Evolutionary conservation across 352 stramenopile species (phyloP).

Genomic region (Phytophthora tubulina): DNA sequence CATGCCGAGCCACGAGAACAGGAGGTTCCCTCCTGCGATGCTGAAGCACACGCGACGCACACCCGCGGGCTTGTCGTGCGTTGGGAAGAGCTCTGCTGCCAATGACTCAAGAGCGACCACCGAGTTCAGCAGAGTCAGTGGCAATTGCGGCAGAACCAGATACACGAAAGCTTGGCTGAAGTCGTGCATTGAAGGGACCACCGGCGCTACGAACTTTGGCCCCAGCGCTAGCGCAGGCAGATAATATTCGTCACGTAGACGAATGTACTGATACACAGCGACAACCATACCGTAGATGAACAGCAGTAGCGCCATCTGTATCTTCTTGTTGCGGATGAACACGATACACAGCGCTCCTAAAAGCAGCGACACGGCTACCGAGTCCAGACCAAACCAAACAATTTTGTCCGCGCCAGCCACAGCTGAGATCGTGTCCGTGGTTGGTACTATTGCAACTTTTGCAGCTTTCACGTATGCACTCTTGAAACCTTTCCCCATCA

Average conservation of each 20-base stretch:
- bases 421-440: slow-evolving; percentile 15
- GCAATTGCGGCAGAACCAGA: slow-evolving; percentile 91
- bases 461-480: slow-evolving; percentile 61
- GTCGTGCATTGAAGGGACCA: slow-evolving; percentile 63
- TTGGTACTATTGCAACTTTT: slow-evolving; percentile 40
- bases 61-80: slow-evolving; percentile 64
- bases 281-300: slow-evolving; percentile 81
- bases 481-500: slow-evolving; percentile 89
- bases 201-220: slow-evolving; percentile 65
- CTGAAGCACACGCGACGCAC: slow-evolving; percentile 79
- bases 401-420: slow-evolving; percentile 17
- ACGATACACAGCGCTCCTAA: slow-evolving; percentile 78
- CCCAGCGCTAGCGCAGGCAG: slow-evolving; percentile 61
- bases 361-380: slow-evolving; percentile 71
- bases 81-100: slow-evolving; percentile 89
- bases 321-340: slow-evolving; percentile 66
- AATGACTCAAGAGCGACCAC: slow-evolving; percentile 94
- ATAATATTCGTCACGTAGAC: slow-evolving; percentile 57
- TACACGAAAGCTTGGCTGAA: slow-evolving; percentile 86
- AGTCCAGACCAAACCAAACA: slow-evolving; percentile 75
- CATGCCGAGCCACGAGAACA: slow-evolving; percentile 91
- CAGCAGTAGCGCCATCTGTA: slow-evolving; percentile 71
- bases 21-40: slow-evolving; percentile 81
- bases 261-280: slow-evolving; percentile 67
- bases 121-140: slow-evolving; percentile 93